Evolutionary conservation across 805 yeast species (phyloP).

Genomic region (Ogataea pignaliae): DNA sequence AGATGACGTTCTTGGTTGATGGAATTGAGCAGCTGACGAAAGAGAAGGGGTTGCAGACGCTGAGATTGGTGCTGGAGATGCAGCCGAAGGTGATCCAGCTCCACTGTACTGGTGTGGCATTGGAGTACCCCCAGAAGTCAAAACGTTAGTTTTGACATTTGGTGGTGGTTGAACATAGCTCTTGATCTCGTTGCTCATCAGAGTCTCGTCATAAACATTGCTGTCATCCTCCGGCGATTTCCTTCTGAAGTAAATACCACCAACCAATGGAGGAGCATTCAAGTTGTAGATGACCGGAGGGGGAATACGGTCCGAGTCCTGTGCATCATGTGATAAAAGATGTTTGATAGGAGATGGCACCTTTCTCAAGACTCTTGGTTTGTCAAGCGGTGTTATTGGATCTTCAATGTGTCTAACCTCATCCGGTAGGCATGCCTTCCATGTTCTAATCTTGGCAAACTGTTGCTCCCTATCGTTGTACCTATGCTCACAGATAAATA

Average conservation of each 20-base stretch:
- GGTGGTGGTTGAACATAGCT: slow-evolving; percentile 29
- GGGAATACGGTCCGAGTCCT: slow-evolving; percentile 70
- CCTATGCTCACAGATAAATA: slow-evolving; percentile 92
- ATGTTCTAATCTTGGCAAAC: slow-evolving; percentile 92
- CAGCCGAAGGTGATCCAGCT: neutral
- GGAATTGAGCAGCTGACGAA: neutral
- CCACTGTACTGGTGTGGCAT: slow-evolving; percentile 11
- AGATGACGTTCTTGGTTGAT: neutral
- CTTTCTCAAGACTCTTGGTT: slow-evolving; percentile 62
- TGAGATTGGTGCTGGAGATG: slow-evolving; percentile 9
- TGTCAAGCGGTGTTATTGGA: slow-evolving; percentile 64
- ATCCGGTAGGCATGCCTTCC: slow-evolving; percentile 98
- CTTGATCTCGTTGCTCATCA: slow-evolving; percentile 24
- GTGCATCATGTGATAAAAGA: slow-evolving; percentile 69
- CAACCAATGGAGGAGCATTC: slow-evolving; percentile 91
- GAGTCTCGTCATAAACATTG: slow-evolving; percentile 43
- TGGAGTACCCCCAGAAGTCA: slow-evolving; percentile 11
- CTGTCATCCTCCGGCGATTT: slow-evolving; percentile 76
- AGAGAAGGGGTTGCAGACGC: slow-evolving; percentile 3
- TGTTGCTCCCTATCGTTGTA: slow-evolving; percentile 87
- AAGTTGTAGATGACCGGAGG: slow-evolving; percentile 77
- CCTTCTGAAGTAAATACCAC: slow-evolving; percentile 81
- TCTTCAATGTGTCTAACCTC: slow-evolving; percentile 87
- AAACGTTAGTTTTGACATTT: slow-evolving; percentile 21
- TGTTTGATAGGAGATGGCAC: slow-evolving; percentile 83